Conservation (phyloP, 2,329 filamentous ascomycete genomes). For the Neopestalotiopsis clavispora region DNA sequence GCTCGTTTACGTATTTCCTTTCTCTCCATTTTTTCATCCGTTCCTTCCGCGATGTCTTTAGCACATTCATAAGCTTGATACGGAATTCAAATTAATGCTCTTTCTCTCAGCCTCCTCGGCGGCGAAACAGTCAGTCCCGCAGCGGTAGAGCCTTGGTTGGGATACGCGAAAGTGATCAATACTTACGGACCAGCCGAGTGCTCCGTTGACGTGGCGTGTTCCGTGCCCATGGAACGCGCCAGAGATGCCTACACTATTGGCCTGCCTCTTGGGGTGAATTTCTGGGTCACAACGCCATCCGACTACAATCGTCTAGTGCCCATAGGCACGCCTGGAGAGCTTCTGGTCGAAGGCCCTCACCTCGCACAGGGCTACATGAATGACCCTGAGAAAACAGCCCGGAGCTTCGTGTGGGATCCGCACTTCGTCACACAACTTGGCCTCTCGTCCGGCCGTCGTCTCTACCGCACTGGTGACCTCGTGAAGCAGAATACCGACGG, state of each 20-base stretch:
- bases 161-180: constrained; percentile 39
- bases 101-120: constrained; percentile 21
- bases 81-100: too few relatives aligned
- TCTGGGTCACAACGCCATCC: constrained; percentile 41
- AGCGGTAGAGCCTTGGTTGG: constrained; percentile 39
- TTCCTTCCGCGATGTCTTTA: too few relatives aligned
- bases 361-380: constrained; percentile 42
- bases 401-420: constrained; percentile 45
- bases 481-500: constrained; percentile 37
- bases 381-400: constrained; percentile 44
- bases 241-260: constrained; percentile 39
- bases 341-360: constrained; percentile 42
- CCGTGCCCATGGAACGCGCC: constrained; percentile 30
- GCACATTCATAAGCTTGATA: too few relatives aligned
- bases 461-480: constrained; percentile 47
- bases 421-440: constrained; percentile 30
- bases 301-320: constrained; percentile 31
- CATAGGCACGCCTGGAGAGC: constrained; percentile 44
- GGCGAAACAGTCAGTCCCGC: constrained; percentile 27
- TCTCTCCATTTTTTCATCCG: too few relatives aligned
- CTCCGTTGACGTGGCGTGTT: constrained; percentile 37
- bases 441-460: constrained; percentile 24
- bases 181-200: constrained; percentile 45
- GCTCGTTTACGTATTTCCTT: too few relatives aligned
- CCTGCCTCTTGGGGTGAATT: constrained; percentile 30